Evolutionary conservation across 176 grass and related monocot genomes (phyloP).

Genomic region (Cocos nucifera): DNA sequence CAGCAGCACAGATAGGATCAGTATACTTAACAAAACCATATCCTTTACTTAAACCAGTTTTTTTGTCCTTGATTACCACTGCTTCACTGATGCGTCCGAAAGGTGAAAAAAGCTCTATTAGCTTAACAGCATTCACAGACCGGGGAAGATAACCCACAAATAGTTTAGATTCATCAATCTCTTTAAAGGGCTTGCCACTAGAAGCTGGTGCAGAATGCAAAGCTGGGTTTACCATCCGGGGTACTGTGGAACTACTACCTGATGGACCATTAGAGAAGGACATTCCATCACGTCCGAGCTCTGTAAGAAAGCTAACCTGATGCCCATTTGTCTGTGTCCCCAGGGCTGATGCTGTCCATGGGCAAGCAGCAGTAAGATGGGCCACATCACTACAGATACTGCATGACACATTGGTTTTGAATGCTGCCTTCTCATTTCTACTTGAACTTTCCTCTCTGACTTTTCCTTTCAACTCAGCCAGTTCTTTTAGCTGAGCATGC

Average conservation of each 20-base stretch:
- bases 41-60: conserved; percentile 28
- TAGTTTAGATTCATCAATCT: conserved; percentile 43
- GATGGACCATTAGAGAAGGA: neutral
- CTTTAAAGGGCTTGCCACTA: conserved; percentile 20
- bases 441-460: neutral
- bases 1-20: conserved; percentile 35
- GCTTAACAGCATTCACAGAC: conserved; percentile 34
- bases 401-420: neutral
- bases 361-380: conserved; percentile 5
- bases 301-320: neutral
- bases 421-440: neutral
- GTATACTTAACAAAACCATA: conserved; percentile 56
- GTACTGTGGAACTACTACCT: neutral
- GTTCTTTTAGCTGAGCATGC: conserved; percentile 10
- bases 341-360: conserved; percentile 7
- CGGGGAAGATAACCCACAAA: conserved; percentile 40
- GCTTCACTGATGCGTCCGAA: conserved; percentile 58
- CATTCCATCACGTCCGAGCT: neutral
- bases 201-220: conserved; percentile 13
- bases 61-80: conserved; percentile 26
- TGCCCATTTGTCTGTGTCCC: neutral
- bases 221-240: conserved; percentile 4
- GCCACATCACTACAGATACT: neutral
- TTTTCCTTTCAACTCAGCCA: conserved; percentile 14
- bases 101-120: conserved; percentile 52